phyloP scores from a whole-genome alignment of 2,329 filamentous ascomycete species.

The Epicoccum nigrum region DNA sequence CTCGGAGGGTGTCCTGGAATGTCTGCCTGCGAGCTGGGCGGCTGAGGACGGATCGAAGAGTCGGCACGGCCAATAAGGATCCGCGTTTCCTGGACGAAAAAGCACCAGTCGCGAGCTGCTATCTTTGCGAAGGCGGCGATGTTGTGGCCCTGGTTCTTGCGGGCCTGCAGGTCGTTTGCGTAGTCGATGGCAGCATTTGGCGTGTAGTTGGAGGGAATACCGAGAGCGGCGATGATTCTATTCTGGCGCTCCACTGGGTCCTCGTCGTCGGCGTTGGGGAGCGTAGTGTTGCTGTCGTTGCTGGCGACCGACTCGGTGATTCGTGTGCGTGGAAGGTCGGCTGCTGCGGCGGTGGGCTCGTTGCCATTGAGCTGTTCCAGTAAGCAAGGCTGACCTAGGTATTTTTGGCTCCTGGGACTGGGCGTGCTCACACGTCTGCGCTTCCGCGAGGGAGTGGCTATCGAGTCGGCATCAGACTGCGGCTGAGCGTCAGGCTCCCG shows the following conservation, averaged over 20 bases:
- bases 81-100: constrained; percentile 76
- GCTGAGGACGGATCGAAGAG: constrained; percentile 36
- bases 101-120: constrained; percentile 81
- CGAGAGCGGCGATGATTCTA: constrained; percentile 49
- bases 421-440: constrained; percentile 52
- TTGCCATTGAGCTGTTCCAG: constrained; percentile 44
- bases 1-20: constrained; percentile 31
- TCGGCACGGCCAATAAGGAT: constrained; percentile 73
- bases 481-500: constrained; percentile 41
- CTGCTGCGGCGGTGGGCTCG: constrained; percentile 26
- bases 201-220: constrained; percentile 51
- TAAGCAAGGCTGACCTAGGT: constrained; percentile 19
- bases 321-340: constrained; percentile 37
- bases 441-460: constrained; percentile 56
- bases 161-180: constrained; percentile 56
- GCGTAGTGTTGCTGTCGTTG: constrained; percentile 50
- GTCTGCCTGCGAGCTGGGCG: constrained; percentile 36
- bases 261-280: constrained; percentile 44
- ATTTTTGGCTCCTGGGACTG: not conserved
- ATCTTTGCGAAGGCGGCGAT: constrained; percentile 78
- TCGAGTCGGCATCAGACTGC: constrained; percentile 50
- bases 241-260: constrained; percentile 46
- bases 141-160: constrained; percentile 51
- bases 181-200: constrained; percentile 65
- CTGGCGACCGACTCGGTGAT: constrained; percentile 48